These are phyloP conservation scores for Beauveria australis DNA, from an alignment of 2,329 filamentous ascomycete species.

Conservation along the genomic window DNA sequence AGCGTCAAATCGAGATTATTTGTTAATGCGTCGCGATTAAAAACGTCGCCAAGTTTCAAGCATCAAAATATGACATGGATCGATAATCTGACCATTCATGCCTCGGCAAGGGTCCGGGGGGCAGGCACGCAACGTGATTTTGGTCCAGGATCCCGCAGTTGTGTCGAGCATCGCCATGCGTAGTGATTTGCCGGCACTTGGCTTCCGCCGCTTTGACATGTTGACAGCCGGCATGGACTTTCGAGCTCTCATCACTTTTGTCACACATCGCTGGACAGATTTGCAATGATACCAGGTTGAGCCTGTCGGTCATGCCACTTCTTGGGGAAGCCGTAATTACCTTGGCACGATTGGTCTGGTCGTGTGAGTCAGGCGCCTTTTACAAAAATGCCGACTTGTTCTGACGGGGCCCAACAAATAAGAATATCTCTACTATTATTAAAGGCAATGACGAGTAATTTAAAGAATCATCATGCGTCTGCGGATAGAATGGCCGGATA, in stretches of 20 bases:
- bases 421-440: too few species aligned
- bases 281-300: too few species aligned
- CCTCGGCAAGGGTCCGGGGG: neutral
- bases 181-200: neutral
- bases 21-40: neutral
- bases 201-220: neutral
- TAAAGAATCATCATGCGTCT: too few species aligned
- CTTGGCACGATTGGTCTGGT: too few species aligned
- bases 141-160: too few species aligned
- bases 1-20: neutral
- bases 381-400: too few species aligned
- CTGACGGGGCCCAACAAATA: too few species aligned
- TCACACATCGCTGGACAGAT: neutral
- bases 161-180: neutral
- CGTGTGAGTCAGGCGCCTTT: too few species aligned
- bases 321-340: too few species aligned
- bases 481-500: neutral
- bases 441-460: too few species aligned
- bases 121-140: neutral
- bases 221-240: neutral
- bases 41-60: neutral
- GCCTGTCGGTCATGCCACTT: too few species aligned
- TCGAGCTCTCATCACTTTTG: neutral
- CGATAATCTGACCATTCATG: neutral
- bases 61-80: neutral